Evolutionary conservation across 2,329 filamentous ascomycete species (phyloP), one percentile per base, ranked within the genome.

Genomic region (Rhytidhysteron rufulum): DNA sequence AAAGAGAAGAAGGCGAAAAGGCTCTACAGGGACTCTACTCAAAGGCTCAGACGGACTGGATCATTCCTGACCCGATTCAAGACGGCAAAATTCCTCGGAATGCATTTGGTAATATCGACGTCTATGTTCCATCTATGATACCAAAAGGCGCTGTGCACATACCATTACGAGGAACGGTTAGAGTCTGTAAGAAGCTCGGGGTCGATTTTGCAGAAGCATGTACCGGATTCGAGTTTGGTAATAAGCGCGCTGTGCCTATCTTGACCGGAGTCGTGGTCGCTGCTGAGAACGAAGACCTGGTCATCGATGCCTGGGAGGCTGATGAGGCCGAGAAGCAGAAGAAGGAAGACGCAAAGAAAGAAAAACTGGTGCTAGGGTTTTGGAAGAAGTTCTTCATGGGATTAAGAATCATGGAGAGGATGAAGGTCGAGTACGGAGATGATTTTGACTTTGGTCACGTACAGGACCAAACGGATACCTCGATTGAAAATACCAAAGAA

Each of bases 191-290:
- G 60, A 83, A 86, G 45, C 72, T 98, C 0, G 80, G 81, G 4
- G 85, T 97, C 27, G 89, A 96, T 58, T 94, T 83, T 53, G 93
- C 93, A 0, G 93, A 97, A 65, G 93, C 93, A 1, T 93, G 95
- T 2, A 90, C 90, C 0, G 93, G 88, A 2, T 98, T 98, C 60
- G 93, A 98, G 59, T 98, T 97, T 61, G 91, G 91, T 0, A 85
- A 93, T 53, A 85, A 93, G 44, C 90, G 93, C 76, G 93, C 93
- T 4, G 88, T 97, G 1, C 93, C 93, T 0, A 82, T 96, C 1
- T 85, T 97, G 20, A 85, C 87, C 39, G 93, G 91, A 1, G 88
- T 96, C 0, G 89, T 98, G 0, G 79, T 96, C 2, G 88, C 91
- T 0, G 78, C 82, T 47, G 90, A 95, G 64, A 77, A 95, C 50